Evolutionary conservation across 139 green algal species (phyloP), one percentile per base, ranked within the genome.

Genomic region (Asterochloris erici): DNA sequence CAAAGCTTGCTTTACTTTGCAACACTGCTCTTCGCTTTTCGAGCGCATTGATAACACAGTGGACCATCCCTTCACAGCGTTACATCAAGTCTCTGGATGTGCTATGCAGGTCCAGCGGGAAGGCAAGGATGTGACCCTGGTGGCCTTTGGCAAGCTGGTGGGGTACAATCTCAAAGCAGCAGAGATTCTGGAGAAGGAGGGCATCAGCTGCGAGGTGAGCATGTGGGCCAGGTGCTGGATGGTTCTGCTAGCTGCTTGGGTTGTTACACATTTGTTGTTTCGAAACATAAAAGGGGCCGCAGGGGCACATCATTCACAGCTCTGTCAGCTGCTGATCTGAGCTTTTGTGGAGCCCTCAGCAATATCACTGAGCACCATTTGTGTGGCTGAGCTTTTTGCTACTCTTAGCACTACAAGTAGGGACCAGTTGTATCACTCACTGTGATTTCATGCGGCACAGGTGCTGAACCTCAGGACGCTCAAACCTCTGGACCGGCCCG

Each of bases 381-480:
- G 64, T 70, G 14, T 70, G 21, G 10, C 66, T 24, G 19, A 26
- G 10, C 9, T 2, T 4, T 9, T 71, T 21, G 19, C 66, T 26
- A 9, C 21, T 21, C 66, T 26, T 24, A 21, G 17, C 66, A 26
- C 21, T 24, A 4, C 66, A 71, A 26, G 13, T 54, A 76, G 29
- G 70, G 38, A 21, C 23, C 23, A 47, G 19, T 77, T 28, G 26
- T 73, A 27, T 77, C 27, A 15, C 26, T 26, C 61, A 64, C 64
- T 1, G 60, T 17, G 14, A n/a, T n/a, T 63, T 23, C 63, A 54
- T 63, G 11, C 21, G 9, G 15, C 74, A 68, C 89, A 95, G 92
- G 93, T 96, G 15, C 94, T 99, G 84, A 99, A 99, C 89, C 91
- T 99, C 85, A 88, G 97, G 63, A 94, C 90, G 63, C 90, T 99